Conservation (phyloP, 345 rosid species). For the Microthlaspi erraticum region DNA sequence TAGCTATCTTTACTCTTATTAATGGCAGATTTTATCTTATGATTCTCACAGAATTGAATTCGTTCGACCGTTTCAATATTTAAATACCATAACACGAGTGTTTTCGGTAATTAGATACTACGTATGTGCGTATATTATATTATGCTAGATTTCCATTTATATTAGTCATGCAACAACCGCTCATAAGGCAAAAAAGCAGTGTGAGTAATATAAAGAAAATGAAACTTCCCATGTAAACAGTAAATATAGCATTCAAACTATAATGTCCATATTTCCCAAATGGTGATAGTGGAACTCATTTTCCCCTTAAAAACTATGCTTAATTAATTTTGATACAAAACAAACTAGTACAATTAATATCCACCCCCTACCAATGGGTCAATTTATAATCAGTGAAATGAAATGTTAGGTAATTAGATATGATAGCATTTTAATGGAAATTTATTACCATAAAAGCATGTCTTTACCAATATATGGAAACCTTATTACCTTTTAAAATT, state of each 20-base stretch:
- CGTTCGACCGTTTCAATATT: constrained; percentile 39
- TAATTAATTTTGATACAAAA: not conserved
- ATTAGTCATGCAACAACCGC: constrained; percentile 40
- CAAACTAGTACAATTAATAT: not conserved
- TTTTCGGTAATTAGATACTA: too few relatives aligned
- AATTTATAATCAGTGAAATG: not conserved
- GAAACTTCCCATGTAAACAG: constrained; percentile 9
- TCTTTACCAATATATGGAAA: not conserved
- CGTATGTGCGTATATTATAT: constrained; percentile 10
- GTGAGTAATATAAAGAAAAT: constrained; percentile 24
- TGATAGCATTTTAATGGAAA: not conserved
- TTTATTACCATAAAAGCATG: not conserved
- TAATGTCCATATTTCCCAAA: constrained; percentile 12
- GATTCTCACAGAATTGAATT: constrained; percentile 3
- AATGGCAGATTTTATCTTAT: not conserved
- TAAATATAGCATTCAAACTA: constrained; percentile 2
- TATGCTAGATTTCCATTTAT: constrained; percentile 21
- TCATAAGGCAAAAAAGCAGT: not conserved
- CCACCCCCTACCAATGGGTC: not conserved
- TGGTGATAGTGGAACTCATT: not conserved
- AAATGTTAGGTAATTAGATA: not conserved
- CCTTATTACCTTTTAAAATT: not conserved
- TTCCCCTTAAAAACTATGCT: not conserved
- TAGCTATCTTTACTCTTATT: not conserved
- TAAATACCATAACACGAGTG: constrained; percentile 5